Percentiles rank a stretch among this genome's conserved stretches.
Conservation (phyloP, 2,329 filamentous ascomycete genomes). For the Bimuria novae-zelandiae region DNA sequence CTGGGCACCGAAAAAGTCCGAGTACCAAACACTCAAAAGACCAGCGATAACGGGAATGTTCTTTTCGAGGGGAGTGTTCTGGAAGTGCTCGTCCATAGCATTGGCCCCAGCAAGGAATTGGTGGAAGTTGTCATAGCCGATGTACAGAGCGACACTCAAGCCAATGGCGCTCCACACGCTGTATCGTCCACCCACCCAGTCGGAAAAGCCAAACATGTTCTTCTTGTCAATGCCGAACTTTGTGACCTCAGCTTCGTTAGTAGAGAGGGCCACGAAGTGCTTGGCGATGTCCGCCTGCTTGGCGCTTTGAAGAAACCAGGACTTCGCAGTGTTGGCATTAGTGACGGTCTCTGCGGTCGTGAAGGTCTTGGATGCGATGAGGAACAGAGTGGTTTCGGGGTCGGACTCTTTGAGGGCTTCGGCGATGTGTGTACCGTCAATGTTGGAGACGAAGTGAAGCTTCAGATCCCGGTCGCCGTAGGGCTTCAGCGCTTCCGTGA, state of each 20-base stretch:
- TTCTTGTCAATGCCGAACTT: slow-evolving; percentile 98
- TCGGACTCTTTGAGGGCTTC: slow-evolving; percentile 88
- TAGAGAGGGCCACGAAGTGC: slow-evolving; percentile 98
- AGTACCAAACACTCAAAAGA: slow-evolving; percentile 97
- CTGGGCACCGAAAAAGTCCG: slow-evolving; percentile 97
- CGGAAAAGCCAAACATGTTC: slow-evolving; percentile 99
- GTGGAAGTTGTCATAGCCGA: slow-evolving; percentile 97
- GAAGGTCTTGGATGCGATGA: slow-evolving; percentile 98
- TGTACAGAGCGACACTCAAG: slow-evolving; percentile 89
- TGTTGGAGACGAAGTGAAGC: slow-evolving; percentile 98
- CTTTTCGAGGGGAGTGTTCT: slow-evolving; percentile 83
- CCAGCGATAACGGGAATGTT: slow-evolving; percentile 95
- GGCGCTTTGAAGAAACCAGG: slow-evolving; percentile 88
- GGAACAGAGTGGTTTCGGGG: slow-evolving; percentile 97
- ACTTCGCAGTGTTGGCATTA: slow-evolving; percentile 96
- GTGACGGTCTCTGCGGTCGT: slow-evolving; percentile 97
- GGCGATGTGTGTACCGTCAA: slow-evolving; percentile 96
- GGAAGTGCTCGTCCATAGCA: slow-evolving; percentile 99
- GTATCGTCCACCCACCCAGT: slow-evolving; percentile 98
- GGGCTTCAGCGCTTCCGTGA: slow-evolving; percentile 94
- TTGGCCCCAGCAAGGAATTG: slow-evolving; percentile 93
- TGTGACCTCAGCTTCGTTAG: slow-evolving; percentile 91
- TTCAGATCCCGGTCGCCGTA: slow-evolving; percentile 86
- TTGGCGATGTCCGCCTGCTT: slow-evolving; percentile 87
- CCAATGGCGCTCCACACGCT: slow-evolving; percentile 99